Evolutionary conservation across 2,329 filamentous ascomycete genomes (phyloP).

Genomic region (Beauveria varroae): DNA sequence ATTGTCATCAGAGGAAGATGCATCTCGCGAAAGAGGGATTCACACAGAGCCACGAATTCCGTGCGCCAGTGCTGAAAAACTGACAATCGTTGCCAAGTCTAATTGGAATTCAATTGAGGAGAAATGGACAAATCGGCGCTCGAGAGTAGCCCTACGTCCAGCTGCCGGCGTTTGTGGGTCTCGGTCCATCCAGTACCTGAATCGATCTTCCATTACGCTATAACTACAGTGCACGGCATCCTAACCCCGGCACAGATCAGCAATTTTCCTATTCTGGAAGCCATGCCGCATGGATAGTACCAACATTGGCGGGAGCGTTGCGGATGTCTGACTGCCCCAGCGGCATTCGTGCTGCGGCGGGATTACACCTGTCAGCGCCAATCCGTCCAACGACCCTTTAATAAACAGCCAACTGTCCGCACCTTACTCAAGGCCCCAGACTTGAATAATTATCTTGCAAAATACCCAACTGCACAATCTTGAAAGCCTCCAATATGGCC

Average conservation of each 20-base stretch:
- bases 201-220: background rate
- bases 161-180: background rate
- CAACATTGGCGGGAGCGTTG: background rate
- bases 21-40: background rate
- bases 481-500: slow-evolving; percentile 1
- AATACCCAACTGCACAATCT: background rate
- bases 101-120: background rate
- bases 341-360: slow-evolving; percentile 8
- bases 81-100: background rate
- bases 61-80: background rate
- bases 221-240: background rate
- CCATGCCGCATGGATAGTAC: background rate
- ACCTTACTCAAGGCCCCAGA: background rate
- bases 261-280: slow-evolving; percentile 5
- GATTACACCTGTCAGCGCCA: slow-evolving; percentile 10
- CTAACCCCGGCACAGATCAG: background rate
- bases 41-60: background rate
- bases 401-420: slow-evolving; percentile 1
- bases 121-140: background rate
- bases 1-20: background rate
- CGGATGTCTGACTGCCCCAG: slow-evolving; percentile 7
- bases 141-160: background rate
- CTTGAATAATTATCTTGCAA: background rate
- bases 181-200: background rate
- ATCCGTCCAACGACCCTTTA: slow-evolving; percentile 2